Conservation (phyloP, 257 asterid species). For the Mitragyna speciosa region DNA sequence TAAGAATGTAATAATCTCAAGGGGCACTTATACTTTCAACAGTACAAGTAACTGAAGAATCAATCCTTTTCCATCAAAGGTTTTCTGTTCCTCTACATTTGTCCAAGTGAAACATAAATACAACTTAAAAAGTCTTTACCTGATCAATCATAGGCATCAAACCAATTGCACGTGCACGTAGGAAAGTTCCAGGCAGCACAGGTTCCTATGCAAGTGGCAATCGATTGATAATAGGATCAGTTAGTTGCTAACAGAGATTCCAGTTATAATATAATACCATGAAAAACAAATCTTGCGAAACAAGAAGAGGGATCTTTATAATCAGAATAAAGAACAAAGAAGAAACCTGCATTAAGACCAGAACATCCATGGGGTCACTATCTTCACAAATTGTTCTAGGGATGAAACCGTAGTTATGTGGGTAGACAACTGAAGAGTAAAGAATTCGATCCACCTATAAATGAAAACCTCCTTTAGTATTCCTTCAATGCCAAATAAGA, state of each 20-base stretch:
- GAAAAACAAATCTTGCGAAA: neutral
- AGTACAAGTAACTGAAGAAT: neutral
- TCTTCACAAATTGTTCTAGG: constrained; percentile 93
- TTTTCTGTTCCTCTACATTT: neutral
- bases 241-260: neutral
- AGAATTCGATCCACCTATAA: constrained; percentile 79
- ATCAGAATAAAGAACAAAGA: constrained; percentile 4
- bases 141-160: constrained; percentile 98
- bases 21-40: neutral
- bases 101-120: neutral
- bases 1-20: neutral
- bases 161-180: constrained; percentile 97
- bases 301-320: neutral
- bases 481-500: constrained; percentile 6
- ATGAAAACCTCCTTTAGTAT: constrained; percentile 10
- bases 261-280: neutral
- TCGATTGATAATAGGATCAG: neutral
- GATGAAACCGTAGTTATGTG: constrained; percentile 92
- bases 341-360: constrained; percentile 84
- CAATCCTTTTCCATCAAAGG: neutral
- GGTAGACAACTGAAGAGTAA: constrained; percentile 93
- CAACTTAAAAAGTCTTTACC: constrained; percentile 35
- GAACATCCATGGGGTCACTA: constrained; percentile 85
- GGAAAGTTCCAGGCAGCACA: constrained; percentile 76
- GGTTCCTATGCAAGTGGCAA: constrained; percentile 56